phyloP scores from a whole-genome alignment of 768 basidiomycete species.

The Tricholoma bakamatsutake region DNA sequence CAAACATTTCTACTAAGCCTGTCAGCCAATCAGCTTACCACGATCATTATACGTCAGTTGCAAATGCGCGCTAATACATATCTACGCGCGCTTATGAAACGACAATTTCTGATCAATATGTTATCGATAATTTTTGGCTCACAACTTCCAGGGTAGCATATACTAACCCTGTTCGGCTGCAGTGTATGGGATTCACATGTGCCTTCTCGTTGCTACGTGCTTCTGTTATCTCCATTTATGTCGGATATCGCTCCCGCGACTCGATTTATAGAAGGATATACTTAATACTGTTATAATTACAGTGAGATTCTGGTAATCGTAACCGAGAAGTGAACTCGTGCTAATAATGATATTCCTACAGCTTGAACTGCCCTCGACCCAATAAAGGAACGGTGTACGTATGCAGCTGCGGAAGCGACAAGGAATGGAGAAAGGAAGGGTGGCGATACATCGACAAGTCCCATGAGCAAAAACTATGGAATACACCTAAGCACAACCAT shows the following conservation, averaged over 20 bases:
- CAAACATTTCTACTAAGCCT: too few relatives aligned
- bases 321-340: not conserved
- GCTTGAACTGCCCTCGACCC: not conserved
- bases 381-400: not conserved
- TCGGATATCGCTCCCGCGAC: too few relatives aligned
- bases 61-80: too few relatives aligned
- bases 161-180: too few relatives aligned
- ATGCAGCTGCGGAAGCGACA: not conserved
- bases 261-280: not conserved
- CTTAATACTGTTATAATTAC: not conserved
- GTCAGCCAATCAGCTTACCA: too few relatives aligned
- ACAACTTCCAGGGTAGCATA: too few relatives aligned
- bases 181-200: not conserved
- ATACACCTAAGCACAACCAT: constrained; percentile 2
- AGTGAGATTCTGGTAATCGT: not conserved
- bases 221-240: not conserved
- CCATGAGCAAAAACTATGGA: not conserved
- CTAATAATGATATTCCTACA: not conserved
- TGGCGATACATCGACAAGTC: constrained; percentile 2
- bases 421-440: not conserved
- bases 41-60: too few relatives aligned
- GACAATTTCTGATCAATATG: too few relatives aligned
- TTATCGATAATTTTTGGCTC: too few relatives aligned
- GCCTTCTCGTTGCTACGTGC: not conserved
- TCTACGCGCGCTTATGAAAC: too few relatives aligned